Conservation (phyloP, 495 filamentous ascomycete species). For the Penicillium coprophilum region DNA sequence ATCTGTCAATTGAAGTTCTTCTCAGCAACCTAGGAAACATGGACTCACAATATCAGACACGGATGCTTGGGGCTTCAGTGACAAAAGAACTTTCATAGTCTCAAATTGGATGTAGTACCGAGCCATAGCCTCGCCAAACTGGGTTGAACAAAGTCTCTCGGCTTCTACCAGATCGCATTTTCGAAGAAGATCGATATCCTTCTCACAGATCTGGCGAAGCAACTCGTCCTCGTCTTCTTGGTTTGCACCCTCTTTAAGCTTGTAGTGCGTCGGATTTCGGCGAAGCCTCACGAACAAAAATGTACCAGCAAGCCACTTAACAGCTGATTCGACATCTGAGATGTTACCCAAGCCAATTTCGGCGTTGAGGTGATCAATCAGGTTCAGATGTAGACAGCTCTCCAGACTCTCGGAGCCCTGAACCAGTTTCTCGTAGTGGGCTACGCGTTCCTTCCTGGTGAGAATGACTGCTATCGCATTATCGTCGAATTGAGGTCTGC, state of each 20-base stretch:
- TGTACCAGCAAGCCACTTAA: slow-evolving; percentile 79
- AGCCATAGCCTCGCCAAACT: slow-evolving; percentile 88
- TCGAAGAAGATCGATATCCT: slow-evolving; percentile 69
- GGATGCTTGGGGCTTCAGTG: slow-evolving; percentile 57
- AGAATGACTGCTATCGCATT: slow-evolving; percentile 85
- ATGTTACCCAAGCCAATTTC: slow-evolving; percentile 88
- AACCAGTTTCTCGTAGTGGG: slow-evolving; percentile 78
- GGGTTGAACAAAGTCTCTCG: slow-evolving; percentile 61
- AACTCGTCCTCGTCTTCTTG: slow-evolving; percentile 60
- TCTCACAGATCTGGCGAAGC: slow-evolving; percentile 78
- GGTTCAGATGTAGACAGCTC: slow-evolving; percentile 80
- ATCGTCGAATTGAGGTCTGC: slow-evolving; percentile 88
- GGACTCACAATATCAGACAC: slow-evolving; percentile 70
- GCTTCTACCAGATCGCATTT: slow-evolving; percentile 57
- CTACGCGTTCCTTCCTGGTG: slow-evolving; percentile 65
- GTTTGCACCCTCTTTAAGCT: slow-evolving; percentile 59
- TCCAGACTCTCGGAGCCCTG: slow-evolving; percentile 82
- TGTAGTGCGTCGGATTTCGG: slow-evolving; percentile 78
- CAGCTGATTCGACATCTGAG: slow-evolving; percentile 65
- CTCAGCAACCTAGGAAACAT: not conserved
- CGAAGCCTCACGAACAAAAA: slow-evolving; percentile 84
- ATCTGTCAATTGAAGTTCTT: slow-evolving; percentile 32
- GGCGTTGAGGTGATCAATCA: slow-evolving; percentile 92
- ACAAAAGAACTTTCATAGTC: slow-evolving; percentile 78
- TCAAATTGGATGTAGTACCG: slow-evolving; percentile 88